phyloP scores from a whole-genome alignment of 2,329 filamentous ascomycete species.

The Aspergillus spinulosporus region DNA sequence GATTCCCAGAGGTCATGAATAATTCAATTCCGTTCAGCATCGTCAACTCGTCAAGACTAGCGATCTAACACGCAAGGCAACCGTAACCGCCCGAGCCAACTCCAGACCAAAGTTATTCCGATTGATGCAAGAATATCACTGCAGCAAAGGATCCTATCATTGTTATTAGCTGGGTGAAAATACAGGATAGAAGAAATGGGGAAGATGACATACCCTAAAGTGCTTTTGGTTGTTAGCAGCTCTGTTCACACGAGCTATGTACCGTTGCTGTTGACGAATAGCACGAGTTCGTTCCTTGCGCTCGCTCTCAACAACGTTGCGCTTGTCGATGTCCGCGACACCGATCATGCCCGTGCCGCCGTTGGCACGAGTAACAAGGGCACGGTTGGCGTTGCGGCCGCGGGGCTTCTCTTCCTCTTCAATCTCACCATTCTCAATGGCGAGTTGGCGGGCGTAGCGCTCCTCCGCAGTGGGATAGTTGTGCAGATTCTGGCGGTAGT shows the following conservation, averaged over 20 bases:
- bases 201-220: slow-evolving; percentile 56
- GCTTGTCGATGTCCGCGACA: slow-evolving; percentile 73
- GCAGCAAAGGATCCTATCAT: slow-evolving; percentile 53
- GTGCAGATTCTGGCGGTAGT: slow-evolving; percentile 90
- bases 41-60: slow-evolving; percentile 4
- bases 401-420: slow-evolving; percentile 48
- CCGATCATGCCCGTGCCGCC: slow-evolving; percentile 74
- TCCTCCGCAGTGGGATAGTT: slow-evolving; percentile 79
- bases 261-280: slow-evolving; percentile 61
- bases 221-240: slow-evolving; percentile 76
- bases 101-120: neutral
- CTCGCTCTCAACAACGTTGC: slow-evolving; percentile 65
- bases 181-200: neutral
- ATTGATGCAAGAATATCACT: slow-evolving; percentile 37
- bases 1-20: neutral
- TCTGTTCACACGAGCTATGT: slow-evolving; percentile 71
- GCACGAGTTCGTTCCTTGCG: slow-evolving; percentile 68
- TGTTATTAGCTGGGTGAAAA: slow-evolving; percentile 21
- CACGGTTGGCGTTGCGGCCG: slow-evolving; percentile 48
- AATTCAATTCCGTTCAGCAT: neutral
- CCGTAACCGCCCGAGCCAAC: slow-evolving; percentile 9
- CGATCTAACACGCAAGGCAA: slow-evolving; percentile 5
- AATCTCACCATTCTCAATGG: slow-evolving; percentile 54
- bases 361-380: slow-evolving; percentile 66
- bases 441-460: slow-evolving; percentile 64